Percentiles rank a stretch among this genome's conserved stretches.
phyloP scores from a whole-genome alignment of 495 filamentous ascomycete genomes.

The Hypoxylon fragiforme region DNA sequence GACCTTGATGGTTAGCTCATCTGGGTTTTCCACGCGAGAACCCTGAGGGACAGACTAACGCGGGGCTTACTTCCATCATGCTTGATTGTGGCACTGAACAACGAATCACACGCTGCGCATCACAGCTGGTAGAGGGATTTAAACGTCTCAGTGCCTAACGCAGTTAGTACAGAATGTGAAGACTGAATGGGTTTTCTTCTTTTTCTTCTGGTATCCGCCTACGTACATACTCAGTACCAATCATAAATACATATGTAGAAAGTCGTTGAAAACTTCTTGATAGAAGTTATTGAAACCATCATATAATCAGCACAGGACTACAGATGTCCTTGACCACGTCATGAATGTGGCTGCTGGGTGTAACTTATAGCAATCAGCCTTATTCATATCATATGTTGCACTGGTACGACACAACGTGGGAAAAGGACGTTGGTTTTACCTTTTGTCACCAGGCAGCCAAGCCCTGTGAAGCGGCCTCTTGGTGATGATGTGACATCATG shows the following conservation, averaged over 20 bases:
- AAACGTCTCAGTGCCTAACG: no score
- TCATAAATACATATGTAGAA: no score
- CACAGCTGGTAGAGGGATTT: conserved; percentile 5
- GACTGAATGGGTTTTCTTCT: no score
- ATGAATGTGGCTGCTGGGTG: no score
- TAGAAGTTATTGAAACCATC: no score
- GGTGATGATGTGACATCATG: conserved; percentile 4
- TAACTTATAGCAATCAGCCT: no score
- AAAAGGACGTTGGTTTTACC: conserved; percentile 20
- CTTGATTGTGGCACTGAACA: conserved; percentile 14
- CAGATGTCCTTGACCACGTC: no score
- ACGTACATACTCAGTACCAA: no score
- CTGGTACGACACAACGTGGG: not conserved
- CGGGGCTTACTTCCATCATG: not conserved
- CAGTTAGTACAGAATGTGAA: no score
- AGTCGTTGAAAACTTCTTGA: no score
- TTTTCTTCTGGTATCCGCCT: no score
- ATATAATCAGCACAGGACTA: no score
- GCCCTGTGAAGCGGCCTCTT: conserved; percentile 9
- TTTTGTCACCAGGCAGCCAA: conserved; percentile 15
- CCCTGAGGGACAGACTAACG: conserved; percentile 33
- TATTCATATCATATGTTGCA: conserved; percentile 2
- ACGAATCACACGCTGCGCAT: conserved; percentile 19
- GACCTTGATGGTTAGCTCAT: conserved; percentile 34
- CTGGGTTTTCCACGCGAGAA: conserved; percentile 23